Evolutionary conservation across 2,329 filamentous ascomycete genomes (phyloP), one percentile per base, ranked within the genome.

Genomic region (Trichoderma aggressivum): DNA sequence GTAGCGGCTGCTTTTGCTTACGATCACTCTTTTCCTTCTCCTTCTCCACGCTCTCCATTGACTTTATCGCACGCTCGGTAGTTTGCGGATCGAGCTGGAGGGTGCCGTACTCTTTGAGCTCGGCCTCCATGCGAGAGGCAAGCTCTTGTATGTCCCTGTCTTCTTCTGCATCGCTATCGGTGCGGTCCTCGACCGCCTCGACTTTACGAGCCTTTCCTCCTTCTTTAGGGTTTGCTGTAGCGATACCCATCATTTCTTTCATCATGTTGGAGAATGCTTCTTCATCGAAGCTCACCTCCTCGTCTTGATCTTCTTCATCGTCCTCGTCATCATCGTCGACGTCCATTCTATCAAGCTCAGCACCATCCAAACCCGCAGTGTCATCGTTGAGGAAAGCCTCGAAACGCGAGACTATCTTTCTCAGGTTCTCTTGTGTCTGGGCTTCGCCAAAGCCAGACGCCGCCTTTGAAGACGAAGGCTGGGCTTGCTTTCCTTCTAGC

Each of bases 351-450:
- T 87, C 85, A 14, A 93, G 80, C 72, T 93, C 90, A 0, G 91
- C 92, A 0, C 94, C 95, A 60, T 97, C 94, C 7, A 90, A 80
- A 1, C 92, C 94, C 0, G 94, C 94, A 59, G 87, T 87, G 12
- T 97, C 92, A 75, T 98, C 93, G 70, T 97, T 93, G 59, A 99
- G 81, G 76, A 99, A 98, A 14, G 92, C 86, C 77, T 98, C 94
- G 77, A 99, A 98, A n/a, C 94, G 89, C 60, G 92, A 91, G 0
- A 99, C 96, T 79, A 98, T 97, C 77, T 95, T 95, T 68, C 92
- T 90, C 26, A 99, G 84, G 78, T 97, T 92, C 5, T 90, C 89
- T 77, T 94, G 90, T 0, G 90, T 88, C 28, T 84, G 85, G 5
- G 87, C 83, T 78, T 94, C 90, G 2, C 91, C 92, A 77, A 93